Conservation (phyloP, 768 basidiomycete genomes). For the Trametes villosa region DNA sequence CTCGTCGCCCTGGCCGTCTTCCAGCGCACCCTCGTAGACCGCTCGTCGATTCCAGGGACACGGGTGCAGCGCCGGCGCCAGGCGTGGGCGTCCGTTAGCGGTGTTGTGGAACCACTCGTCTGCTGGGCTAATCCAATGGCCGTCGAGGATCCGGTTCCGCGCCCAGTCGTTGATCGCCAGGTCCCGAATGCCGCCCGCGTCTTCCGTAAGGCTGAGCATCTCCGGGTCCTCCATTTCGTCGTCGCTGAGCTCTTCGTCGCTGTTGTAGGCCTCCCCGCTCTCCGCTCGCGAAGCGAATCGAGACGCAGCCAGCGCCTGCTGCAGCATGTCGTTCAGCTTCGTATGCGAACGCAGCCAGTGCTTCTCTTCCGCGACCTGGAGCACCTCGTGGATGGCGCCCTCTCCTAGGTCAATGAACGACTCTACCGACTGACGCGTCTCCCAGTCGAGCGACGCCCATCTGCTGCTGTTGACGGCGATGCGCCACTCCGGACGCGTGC, state of each 20-base stretch:
- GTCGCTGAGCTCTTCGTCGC: constrained; percentile 40
- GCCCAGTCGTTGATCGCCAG: constrained; percentile 77
- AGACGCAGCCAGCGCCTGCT: constrained; percentile 67
- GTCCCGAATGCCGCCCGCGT: constrained; percentile 48
- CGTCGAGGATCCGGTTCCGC: constrained; percentile 70
- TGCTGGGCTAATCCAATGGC: constrained; percentile 75
- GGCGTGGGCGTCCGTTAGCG: constrained; percentile 39
- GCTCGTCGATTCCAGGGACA: constrained; percentile 58
- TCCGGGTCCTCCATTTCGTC: constrained; percentile 52
- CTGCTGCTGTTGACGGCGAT: constrained; percentile 58
- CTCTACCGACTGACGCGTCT: constrained; percentile 67
- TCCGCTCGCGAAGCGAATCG: constrained; percentile 45
- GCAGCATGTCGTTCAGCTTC: constrained; percentile 66
- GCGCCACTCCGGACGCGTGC: constrained; percentile 50
- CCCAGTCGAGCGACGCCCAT: constrained; percentile 56
- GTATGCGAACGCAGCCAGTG: constrained; percentile 70
- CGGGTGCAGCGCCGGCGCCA: constrained; percentile 46
- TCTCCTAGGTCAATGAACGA: constrained; percentile 77
- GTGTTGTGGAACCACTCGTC: constrained; percentile 63
- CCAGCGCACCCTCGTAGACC: constrained; percentile 31
- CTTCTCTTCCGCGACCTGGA: constrained; percentile 68
- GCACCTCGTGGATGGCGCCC: constrained; percentile 64
- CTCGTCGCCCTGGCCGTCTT: constrained; percentile 27
- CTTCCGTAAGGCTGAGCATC: constrained; percentile 48
- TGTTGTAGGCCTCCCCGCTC: constrained; percentile 41